A percentile compares a stretch with the other conserved stretches of the same genome.
These are phyloP conservation scores for Acanthamoeba rhysodes DNA, from an alignment of 208 protist species.

Conservation along the genomic window DNA sequence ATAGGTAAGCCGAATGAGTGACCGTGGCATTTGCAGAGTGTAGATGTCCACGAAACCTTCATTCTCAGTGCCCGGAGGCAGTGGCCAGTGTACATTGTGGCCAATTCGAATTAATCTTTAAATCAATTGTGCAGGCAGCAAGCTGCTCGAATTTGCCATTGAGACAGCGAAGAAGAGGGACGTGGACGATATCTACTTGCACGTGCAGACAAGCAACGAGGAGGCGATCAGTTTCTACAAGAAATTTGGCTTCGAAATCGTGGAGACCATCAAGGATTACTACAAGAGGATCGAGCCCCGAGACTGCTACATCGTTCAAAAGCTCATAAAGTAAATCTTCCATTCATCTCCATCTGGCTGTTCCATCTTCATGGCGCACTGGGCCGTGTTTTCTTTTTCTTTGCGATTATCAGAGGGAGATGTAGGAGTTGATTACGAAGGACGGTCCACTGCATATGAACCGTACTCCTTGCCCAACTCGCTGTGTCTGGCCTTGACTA, in stretches of 20 bases:
- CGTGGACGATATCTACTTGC: slow-evolving; percentile 72
- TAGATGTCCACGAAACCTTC: neutral
- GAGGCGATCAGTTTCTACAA: slow-evolving; percentile 80
- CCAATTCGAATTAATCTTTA: neutral
- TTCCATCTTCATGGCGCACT: neutral
- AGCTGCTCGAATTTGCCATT: slow-evolving; percentile 73
- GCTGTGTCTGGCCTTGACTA: slow-evolving; percentile 8
- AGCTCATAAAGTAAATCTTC: slow-evolving; percentile 17
- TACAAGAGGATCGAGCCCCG: slow-evolving; percentile 80
- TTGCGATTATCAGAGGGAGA: neutral
- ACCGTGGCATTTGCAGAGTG: neutral
- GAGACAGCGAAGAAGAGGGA: slow-evolving; percentile 50
- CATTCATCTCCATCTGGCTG: neutral
- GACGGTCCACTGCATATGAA: neutral
- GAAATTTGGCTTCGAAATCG: slow-evolving; percentile 79
- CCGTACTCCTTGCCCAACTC: slow-evolving; percentile 33
- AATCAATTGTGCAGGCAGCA: slow-evolving; percentile 30
- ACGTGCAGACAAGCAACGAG: slow-evolving; percentile 81
- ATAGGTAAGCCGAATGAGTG: slow-evolving; percentile 85
- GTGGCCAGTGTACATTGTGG: neutral
- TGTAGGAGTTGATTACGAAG: slow-evolving; percentile 21
- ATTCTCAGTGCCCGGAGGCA: neutral
- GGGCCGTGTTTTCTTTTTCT: neutral
- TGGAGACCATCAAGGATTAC: slow-evolving; percentile 68
- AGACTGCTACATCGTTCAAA: slow-evolving; percentile 74